phyloP scores from a whole-genome alignment of 2,329 filamentous ascomycete genomes.

The Trichocomaceae sp. region DNA sequence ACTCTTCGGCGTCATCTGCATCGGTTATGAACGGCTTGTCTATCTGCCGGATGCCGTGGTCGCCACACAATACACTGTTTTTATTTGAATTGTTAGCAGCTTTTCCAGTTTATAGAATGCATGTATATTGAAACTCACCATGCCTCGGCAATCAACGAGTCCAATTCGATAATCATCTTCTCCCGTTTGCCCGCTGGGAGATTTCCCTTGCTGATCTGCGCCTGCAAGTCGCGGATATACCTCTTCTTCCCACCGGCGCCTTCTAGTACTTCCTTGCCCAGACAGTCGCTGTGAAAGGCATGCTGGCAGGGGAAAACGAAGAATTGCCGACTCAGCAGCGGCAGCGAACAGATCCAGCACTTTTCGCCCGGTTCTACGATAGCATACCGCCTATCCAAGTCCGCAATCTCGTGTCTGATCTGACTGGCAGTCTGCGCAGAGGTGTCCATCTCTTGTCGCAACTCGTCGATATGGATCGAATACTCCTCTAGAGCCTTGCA shows the following conservation, averaged over 20 bases:
- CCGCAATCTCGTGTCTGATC: constrained; percentile 82
- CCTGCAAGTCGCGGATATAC: constrained; percentile 78
- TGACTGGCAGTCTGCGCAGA: constrained; percentile 79
- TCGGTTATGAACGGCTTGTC: constrained; percentile 82
- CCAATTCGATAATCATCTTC: constrained; percentile 77
- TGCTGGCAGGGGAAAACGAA: constrained; percentile 99
- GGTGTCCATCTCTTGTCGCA: constrained; percentile 95
- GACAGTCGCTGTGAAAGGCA: constrained; percentile 91
- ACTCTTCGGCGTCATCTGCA: constrained; percentile 70
- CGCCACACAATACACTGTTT: constrained; percentile 79
- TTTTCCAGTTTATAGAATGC: not conserved
- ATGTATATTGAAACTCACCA: constrained; percentile 55
- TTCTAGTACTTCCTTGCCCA: constrained; percentile 78
- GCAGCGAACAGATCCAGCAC: constrained; percentile 81
- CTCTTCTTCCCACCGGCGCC: constrained; percentile 70
- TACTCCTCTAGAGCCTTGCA: constrained; percentile 91
- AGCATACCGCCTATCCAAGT: constrained; percentile 81
- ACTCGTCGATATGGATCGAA: constrained; percentile 75
- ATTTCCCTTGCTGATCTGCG: constrained; percentile 70
- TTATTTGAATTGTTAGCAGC: not conserved
- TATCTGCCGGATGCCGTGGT: constrained; percentile 88
- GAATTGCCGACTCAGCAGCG: constrained; percentile 83
- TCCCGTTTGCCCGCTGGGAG: constrained; percentile 67
- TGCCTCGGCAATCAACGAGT: constrained; percentile 81
- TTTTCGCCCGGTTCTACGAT: constrained; percentile 95